A percentile compares a stretch with the other conserved stretches of the same genome.
These are phyloP conservation scores for Fonsecaea pugnacius DNA, from an alignment of 2,329 filamentous ascomycete species.

Conservation along the genomic window DNA sequence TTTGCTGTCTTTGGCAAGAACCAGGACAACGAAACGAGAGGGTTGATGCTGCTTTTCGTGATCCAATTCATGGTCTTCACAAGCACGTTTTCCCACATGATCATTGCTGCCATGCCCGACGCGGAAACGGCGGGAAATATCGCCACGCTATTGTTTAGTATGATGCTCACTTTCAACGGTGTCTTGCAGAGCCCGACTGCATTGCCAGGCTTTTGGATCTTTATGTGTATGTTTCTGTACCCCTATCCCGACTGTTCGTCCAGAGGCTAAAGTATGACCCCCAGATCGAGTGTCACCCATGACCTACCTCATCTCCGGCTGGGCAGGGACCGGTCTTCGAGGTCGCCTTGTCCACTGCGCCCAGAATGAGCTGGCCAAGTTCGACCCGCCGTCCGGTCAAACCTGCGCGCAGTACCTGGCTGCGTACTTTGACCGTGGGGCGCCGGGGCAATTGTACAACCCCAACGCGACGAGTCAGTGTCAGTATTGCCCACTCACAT, in stretches of 20 bases:
- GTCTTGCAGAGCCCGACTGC: conserved; percentile 67
- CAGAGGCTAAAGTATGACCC: conserved; percentile 68
- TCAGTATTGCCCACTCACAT: conserved; percentile 49
- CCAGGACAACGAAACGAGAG: conserved; percentile 52
- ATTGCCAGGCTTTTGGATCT: conserved; percentile 70
- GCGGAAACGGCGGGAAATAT: conserved; percentile 75
- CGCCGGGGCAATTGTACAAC: conserved; percentile 60
- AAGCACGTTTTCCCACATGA: conserved; percentile 76
- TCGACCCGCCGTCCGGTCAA: conserved; percentile 60
- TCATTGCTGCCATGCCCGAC: conserved; percentile 72
- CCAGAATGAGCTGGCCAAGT: conserved; percentile 63
- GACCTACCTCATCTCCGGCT: conserved; percentile 75
- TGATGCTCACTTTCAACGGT: conserved; percentile 74
- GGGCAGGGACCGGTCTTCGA: conserved; percentile 72
- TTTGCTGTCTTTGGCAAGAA: conserved; percentile 69
- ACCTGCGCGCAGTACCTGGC: conserved; percentile 65
- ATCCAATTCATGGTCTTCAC: conserved; percentile 74
- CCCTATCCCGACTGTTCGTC: conserved; percentile 64
- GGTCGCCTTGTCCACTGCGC: conserved; percentile 70
- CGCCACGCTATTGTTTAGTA: conserved; percentile 73
- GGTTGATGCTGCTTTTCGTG: conserved; percentile 64
- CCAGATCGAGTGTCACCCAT: conserved; percentile 71
- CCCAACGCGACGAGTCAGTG: conserved; percentile 61
- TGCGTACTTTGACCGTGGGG: conserved; percentile 57
- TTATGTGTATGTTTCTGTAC: conserved; percentile 61